A percentile compares a stretch with the other conserved stretches of the same genome.
Evolutionary conservation across 2,329 filamentous ascomycete genomes (phyloP).

Genomic region (Aspergillus clavatus): DNA sequence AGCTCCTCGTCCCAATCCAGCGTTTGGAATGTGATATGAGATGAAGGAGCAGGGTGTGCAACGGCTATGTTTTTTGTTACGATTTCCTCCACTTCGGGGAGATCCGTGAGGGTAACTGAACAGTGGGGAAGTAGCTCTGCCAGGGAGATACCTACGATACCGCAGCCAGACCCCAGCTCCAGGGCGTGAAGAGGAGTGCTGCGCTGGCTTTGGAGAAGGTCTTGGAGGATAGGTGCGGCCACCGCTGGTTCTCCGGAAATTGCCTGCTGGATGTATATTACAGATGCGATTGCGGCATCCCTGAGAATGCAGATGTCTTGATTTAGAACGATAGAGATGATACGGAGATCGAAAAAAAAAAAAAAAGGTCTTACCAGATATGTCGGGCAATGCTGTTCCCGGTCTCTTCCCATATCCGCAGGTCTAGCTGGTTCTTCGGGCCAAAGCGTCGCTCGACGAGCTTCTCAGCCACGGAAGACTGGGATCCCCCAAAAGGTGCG

Average conservation of each 20-base stretch:
- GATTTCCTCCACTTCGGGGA: constrained; percentile 60
- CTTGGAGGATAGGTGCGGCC: constrained; percentile 27
- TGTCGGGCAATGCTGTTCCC: constrained; percentile 69
- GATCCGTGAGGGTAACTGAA: constrained; percentile 59
- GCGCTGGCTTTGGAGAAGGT: constrained; percentile 26
- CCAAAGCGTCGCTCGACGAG: constrained; percentile 53
- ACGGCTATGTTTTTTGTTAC: constrained; percentile 51
- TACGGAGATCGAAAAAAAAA: background rate
- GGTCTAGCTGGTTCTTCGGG: constrained; percentile 34
- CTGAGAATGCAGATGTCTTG: constrained; percentile 22
- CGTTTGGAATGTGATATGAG: constrained; percentile 45
- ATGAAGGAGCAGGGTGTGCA: constrained; percentile 41
- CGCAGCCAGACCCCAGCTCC: constrained; percentile 65
- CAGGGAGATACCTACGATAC: constrained; percentile 63
- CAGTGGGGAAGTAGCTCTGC: constrained; percentile 50
- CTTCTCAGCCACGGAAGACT: constrained; percentile 43
- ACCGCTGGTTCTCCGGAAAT: constrained; percentile 26
- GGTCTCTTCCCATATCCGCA: constrained; percentile 63
- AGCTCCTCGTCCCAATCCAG: constrained; percentile 61
- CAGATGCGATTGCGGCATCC: constrained; percentile 57
- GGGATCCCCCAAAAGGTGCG: constrained; percentile 37
- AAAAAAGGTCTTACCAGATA: constrained; percentile 53
- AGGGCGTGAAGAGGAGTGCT: constrained; percentile 46
- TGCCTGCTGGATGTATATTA: constrained; percentile 48
- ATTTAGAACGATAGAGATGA: constrained; percentile 11